Base-by-base conservation (phyloP, 2,329 filamentous ascomycete genomes). In the Apiospora hydei region DNA sequence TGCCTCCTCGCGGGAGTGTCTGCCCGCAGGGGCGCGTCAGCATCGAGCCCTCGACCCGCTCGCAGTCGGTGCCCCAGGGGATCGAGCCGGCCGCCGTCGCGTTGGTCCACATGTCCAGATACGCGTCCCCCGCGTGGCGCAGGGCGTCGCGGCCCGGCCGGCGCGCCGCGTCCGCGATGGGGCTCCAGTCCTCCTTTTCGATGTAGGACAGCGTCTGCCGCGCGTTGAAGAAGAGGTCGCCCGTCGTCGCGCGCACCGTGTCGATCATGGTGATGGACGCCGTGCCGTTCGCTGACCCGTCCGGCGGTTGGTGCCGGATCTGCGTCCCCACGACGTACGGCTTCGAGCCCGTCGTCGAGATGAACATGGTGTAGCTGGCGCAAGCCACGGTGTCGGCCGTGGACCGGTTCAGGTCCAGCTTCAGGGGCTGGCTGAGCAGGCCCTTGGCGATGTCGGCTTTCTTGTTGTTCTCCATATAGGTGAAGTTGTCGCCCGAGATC, bases 41-140 rank as follows among this genome's bases (percentile, higher is more conserved):
- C 73, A 74, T 70, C 16, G 78, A 80, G 3, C 81, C 81, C 72
- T 83, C 81, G 8, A 82, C 80, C 1, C 81, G 77, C 75, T 82
- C 80, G 69, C 81, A 82, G 71, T 80, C 76, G 1, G 78, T 79
- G 5, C 81, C 81, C 81, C 80, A 82, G 1, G 78, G 78, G 10
- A 83, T 82, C 0, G 77, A 77, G 51, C 79, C 79, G 0, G 80
- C 79, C 0, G 81, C 81, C n/a, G 73, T 78, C 0, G 76, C 74
- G 70, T 82, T 78, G 1, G 81, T 81, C 81, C 81, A 83, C 81
- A 82, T 82, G 68, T 82, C 81, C 0, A 82, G 77, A 69, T 83
- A 82, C 1, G 79, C 80, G 43, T 83, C 81, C 24, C 80, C 81
- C 0, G 80, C 77, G n/a, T 79, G 76, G 72, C 77, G 78, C 16